Conservation (phyloP, 2,329 filamentous ascomycete genomes). For the Sporothrix pallida region DNA sequence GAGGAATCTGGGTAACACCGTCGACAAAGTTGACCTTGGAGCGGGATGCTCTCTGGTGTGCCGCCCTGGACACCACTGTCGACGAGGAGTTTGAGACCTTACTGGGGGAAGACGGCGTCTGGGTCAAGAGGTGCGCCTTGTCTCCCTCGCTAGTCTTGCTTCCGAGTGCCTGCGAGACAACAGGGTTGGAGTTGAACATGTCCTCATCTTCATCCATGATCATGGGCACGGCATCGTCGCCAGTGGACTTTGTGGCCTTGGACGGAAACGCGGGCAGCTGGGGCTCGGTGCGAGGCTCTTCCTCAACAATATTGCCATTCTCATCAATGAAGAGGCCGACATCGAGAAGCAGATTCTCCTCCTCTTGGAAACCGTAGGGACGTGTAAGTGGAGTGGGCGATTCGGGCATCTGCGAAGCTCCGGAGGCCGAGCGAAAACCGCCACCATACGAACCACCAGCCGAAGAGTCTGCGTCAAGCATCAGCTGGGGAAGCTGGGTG, state of each 20-base stretch:
- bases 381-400: conserved; percentile 37
- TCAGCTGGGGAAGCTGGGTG: conserved; percentile 55
- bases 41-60: background rate
- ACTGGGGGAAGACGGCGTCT: conserved; percentile 21
- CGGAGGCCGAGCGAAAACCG: conserved; percentile 35
- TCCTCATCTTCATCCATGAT: conserved; percentile 34
- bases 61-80: conserved; percentile 21
- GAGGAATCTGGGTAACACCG: conserved; percentile 37
- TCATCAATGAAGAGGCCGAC: conserved; percentile 45
- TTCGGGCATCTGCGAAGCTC: conserved; percentile 32
- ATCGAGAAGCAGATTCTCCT: conserved; percentile 49
- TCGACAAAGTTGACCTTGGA: conserved; percentile 35
- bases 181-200: conserved; percentile 11
- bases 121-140: background rate
- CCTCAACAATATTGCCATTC: conserved; percentile 38
- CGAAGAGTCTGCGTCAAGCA: conserved; percentile 44
- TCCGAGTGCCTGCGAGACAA: background rate
- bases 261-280: conserved; percentile 36
- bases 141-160: background rate
- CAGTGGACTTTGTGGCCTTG: background rate
- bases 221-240: conserved; percentile 21
- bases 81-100: background rate
- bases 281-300: conserved; percentile 35
- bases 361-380: conserved; percentile 50
- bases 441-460: conserved; percentile 32